A percentile compares a stretch with the other conserved stretches of the same genome.
phyloP scores from a whole-genome alignment of 2,329 filamentous ascomycete genomes.

The Saccharata proteae region DNA sequence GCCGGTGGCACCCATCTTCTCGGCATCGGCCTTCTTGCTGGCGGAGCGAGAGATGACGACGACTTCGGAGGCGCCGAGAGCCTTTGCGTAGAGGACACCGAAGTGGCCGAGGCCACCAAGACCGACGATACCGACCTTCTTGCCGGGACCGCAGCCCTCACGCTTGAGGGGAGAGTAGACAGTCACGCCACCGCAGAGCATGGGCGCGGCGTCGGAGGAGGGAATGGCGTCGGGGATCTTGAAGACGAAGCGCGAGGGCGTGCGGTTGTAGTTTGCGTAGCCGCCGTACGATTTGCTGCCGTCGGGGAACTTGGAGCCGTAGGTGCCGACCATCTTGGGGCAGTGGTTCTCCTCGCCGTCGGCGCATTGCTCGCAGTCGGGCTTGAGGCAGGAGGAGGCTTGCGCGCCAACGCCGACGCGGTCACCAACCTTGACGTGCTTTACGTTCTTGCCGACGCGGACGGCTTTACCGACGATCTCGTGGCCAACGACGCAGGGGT shows the following conservation, averaged over 20 bases:
- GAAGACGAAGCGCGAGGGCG: constrained; percentile 46
- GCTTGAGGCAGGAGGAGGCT: constrained; percentile 34
- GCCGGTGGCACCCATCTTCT: constrained; percentile 48
- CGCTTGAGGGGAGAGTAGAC: constrained; percentile 57
- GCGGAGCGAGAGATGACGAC: constrained; percentile 52
- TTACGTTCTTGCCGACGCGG: constrained; percentile 22
- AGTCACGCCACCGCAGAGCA: constrained; percentile 70
- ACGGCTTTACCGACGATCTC: constrained; percentile 30
- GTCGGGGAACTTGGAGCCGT: constrained; percentile 44
- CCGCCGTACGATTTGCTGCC: constrained; percentile 56
- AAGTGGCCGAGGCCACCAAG: constrained; percentile 66
- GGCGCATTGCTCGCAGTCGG: constrained; percentile 42
- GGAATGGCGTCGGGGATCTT: constrained; percentile 41
- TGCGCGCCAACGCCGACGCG: constrained; percentile 42
- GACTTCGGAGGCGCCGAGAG: constrained; percentile 54
- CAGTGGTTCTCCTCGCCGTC: constrained; percentile 33
- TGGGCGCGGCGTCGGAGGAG: constrained; percentile 47
- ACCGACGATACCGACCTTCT: constrained; percentile 58
- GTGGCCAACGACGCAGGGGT: constrained; percentile 30
- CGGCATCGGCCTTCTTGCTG: constrained; percentile 47
- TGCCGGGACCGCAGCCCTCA: constrained; percentile 57
- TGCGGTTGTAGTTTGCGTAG: constrained; percentile 44
- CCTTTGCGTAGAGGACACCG: constrained; percentile 57
- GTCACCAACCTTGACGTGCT: constrained; percentile 46
- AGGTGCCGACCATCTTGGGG: constrained; percentile 42